Percentiles rank a stretch among this genome's conserved stretches.
Evolutionary conservation across 140 eudicot genomes (phyloP).

Genomic region (Flaveria floridana): DNA sequence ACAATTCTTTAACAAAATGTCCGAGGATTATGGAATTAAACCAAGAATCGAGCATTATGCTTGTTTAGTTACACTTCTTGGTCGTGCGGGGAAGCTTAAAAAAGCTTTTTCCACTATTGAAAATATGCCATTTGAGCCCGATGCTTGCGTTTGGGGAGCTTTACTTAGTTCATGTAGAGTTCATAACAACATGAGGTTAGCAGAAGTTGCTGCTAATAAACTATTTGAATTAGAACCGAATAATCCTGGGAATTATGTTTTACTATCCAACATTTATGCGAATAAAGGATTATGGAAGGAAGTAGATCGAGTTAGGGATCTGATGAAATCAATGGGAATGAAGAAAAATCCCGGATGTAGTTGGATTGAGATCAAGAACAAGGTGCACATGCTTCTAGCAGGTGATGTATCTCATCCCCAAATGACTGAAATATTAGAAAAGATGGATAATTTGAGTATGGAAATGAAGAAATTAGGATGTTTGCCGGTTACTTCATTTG

Average conservation of each 20-base stretch:
- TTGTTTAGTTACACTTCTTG: slow-evolving; percentile 77
- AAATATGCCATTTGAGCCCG: slow-evolving; percentile 82
- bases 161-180: slow-evolving; percentile 87
- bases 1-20: slow-evolving; percentile 58
- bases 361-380: slow-evolving; percentile 92
- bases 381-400: slow-evolving; percentile 81
- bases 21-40: slow-evolving; percentile 52
- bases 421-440: slow-evolving; percentile 55
- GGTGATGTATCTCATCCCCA: slow-evolving; percentile 84
- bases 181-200: slow-evolving; percentile 55
- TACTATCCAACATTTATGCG: slow-evolving; percentile 79
- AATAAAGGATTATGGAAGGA: slow-evolving; percentile 72
- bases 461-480: slow-evolving; percentile 77
- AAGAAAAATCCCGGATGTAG: slow-evolving; percentile 95
- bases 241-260: slow-evolving; percentile 81
- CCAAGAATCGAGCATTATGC: slow-evolving; percentile 82
- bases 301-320: slow-evolving; percentile 64
- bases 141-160: slow-evolving; percentile 99
- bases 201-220: slow-evolving; percentile 68
- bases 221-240: slow-evolving; percentile 73
- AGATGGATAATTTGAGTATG: slow-evolving; percentile 43
- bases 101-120: slow-evolving; percentile 68
- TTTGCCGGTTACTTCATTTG: slow-evolving; percentile 57
- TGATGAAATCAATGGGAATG: slow-evolving; percentile 73
- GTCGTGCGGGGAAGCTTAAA: slow-evolving; percentile 82